Conservation (phyloP, 2,329 filamentous ascomycete genomes). For the Phaeoacremonium minimum region DNA sequence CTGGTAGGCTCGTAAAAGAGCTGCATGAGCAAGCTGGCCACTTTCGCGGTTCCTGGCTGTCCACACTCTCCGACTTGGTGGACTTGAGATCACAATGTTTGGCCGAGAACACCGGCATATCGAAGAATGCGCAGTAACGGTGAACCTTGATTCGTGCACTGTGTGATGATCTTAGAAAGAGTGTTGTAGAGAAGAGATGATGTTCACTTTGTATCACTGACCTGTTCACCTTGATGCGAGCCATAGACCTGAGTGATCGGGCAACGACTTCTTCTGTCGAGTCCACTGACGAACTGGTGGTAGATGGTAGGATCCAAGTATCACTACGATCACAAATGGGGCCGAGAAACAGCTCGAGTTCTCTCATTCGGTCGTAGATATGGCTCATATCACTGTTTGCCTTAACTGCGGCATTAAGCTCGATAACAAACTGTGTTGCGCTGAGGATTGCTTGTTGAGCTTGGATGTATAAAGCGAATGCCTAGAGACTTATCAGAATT, state of each 20-base stretch:
- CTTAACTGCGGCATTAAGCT: conserved; percentile 37
- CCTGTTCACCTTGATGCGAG: conserved; percentile 47
- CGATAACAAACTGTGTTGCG: conserved; percentile 42
- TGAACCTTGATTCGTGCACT: conserved; percentile 48
- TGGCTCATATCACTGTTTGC: conserved; percentile 28
- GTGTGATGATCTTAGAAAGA: conserved; percentile 2
- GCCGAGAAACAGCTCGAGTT: conserved; percentile 31
- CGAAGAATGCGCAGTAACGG: conserved; percentile 45
- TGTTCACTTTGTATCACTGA: too few relatives aligned
- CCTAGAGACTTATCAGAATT: too few relatives aligned
- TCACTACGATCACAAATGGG: conserved; percentile 31
- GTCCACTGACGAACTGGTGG: conserved; percentile 28
- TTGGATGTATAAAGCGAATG: conserved; percentile 37
- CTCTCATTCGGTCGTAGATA: conserved; percentile 34
- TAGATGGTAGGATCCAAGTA: conserved; percentile 24
- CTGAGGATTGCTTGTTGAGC: conserved; percentile 42
- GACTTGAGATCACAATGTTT: conserved; percentile 44
- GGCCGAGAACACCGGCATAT: conserved; percentile 41
- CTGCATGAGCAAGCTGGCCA: conserved; percentile 30
- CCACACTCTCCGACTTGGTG: conserved; percentile 15
- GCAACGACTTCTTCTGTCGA: conserved; percentile 33
- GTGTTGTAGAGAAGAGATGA: too few relatives aligned
- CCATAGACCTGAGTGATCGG: conserved; percentile 38
- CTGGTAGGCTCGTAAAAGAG: conserved; percentile 17
- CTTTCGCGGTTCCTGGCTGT: conserved; percentile 21